A percentile compares a stretch with the other conserved stretches of the same genome.
Evolutionary conservation across 768 basidiomycete genomes (phyloP).

Genomic region (Panaeolus papilionaceus): DNA sequence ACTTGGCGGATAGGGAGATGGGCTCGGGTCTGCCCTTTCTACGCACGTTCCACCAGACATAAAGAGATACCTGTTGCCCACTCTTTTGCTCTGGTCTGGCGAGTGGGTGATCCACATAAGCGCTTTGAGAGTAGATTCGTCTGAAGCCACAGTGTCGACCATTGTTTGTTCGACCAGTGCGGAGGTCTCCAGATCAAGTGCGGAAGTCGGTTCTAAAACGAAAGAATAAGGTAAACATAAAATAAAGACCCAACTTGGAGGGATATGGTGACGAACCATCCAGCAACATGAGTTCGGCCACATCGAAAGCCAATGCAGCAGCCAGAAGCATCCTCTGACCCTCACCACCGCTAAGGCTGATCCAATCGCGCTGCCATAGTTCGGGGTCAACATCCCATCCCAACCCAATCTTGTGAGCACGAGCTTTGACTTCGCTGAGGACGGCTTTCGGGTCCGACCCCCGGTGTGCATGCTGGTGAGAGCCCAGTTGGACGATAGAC

Average conservation of each 20-base stretch:
- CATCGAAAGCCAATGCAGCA: constrained; percentile 71
- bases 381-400: constrained; percentile 70
- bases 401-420: constrained; percentile 59
- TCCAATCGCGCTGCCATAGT: constrained; percentile 85
- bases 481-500: constrained; percentile 58
- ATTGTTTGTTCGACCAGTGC: constrained; percentile 70
- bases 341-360: constrained; percentile 85
- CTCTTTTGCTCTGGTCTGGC: constrained; percentile 75
- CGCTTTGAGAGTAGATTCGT: constrained; percentile 64
- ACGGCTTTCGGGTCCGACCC: constrained; percentile 19
- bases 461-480: constrained; percentile 41
- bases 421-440: constrained; percentile 31
- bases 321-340: constrained; percentile 84
- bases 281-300: constrained; percentile 79
- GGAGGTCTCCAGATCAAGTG: constrained; percentile 76
- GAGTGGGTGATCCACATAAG: constrained; percentile 92
- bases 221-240: not conserved
- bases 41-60: constrained; percentile 49
- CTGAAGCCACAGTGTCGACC: constrained; percentile 52
- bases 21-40: constrained; percentile 37
- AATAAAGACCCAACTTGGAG: not conserved
- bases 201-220: constrained; percentile 83
- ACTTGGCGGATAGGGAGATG: constrained; percentile 12
- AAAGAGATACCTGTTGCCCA: constrained; percentile 73
- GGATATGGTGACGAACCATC: constrained; percentile 64